Evolutionary conservation across 2,329 filamentous ascomycete species (phyloP).

Genomic region (Colletotrichum lini): DNA sequence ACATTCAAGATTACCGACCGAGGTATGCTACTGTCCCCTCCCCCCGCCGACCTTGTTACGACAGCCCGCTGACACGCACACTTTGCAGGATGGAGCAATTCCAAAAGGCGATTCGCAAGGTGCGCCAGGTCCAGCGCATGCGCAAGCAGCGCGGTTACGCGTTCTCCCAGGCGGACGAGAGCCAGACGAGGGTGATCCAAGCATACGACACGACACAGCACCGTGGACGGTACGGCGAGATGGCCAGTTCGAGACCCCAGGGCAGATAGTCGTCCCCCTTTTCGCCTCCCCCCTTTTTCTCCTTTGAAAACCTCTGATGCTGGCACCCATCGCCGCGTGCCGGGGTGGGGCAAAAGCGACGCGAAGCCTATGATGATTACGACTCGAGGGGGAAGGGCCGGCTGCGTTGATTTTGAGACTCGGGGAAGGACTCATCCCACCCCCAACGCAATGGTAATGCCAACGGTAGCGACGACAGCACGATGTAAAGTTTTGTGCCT

Average conservation of each 20-base stretch:
- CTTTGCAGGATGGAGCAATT: constrained; percentile 93
- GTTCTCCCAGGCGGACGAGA: constrained; percentile 97
- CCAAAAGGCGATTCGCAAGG: constrained; percentile 99
- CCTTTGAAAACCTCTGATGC: neutral
- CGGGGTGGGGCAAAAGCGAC: neutral
- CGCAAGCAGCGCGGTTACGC: constrained; percentile 98
- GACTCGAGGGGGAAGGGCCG: constrained; percentile 35
- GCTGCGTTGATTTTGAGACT: constrained; percentile 37
- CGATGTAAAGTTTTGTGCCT: constrained; percentile 40
- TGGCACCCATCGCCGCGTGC: neutral
- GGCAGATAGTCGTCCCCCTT: constrained; percentile 25
- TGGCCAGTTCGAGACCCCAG: constrained; percentile 71
- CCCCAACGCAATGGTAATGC: constrained; percentile 41
- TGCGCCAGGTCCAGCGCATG: constrained; percentile 98
- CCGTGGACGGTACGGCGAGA: constrained; percentile 94
- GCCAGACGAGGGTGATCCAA: constrained; percentile 93
- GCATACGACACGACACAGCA: constrained; percentile 97
- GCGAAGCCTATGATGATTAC: constrained; percentile 39
- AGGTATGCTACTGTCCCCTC: constrained; percentile 70
- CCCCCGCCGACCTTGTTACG: neutral
- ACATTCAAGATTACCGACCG: constrained; percentile 98
- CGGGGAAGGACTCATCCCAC: constrained; percentile 20
- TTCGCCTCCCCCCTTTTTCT: neutral
- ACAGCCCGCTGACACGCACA: constrained; percentile 38
- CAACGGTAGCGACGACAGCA: constrained; percentile 41